A percentile compares a stretch with the other conserved stretches of the same genome.
These are phyloP conservation scores for Phyllosticta paracitricarpa DNA, from an alignment of 2,329 filamentous ascomycete species.

Conservation along the genomic window DNA sequence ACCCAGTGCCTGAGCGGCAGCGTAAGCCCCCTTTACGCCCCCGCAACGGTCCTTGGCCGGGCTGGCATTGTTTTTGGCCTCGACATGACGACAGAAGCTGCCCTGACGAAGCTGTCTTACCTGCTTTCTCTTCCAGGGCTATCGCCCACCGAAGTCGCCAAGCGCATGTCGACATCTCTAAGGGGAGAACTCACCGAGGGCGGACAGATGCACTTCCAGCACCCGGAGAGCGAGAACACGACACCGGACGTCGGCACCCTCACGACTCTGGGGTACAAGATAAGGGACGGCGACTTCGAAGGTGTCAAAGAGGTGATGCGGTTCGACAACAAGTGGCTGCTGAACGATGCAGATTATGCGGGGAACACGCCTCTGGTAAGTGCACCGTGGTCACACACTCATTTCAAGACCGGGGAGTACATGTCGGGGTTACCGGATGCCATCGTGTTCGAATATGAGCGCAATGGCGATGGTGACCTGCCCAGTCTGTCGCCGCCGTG, in stretches of 20 bases:
- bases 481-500: neutral
- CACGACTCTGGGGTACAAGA: constrained; percentile 69
- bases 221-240: constrained; percentile 50
- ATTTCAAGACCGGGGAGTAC: neutral
- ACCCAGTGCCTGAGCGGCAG: constrained; percentile 63
- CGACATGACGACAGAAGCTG: constrained; percentile 82
- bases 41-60: constrained; percentile 57
- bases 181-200: constrained; percentile 79
- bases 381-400: constrained; percentile 13
- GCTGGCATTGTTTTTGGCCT: constrained; percentile 84
- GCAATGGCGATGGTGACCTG: neutral
- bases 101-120: constrained; percentile 83
- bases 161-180: constrained; percentile 63
- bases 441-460: neutral
- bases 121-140: constrained; percentile 60
- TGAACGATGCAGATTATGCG: constrained; percentile 70
- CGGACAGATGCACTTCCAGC: constrained; percentile 62
- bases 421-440: neutral
- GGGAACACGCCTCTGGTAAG: constrained; percentile 57
- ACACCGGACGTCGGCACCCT: constrained; percentile 55
- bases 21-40: constrained; percentile 32
- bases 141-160: constrained; percentile 55
- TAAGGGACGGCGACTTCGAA: constrained; percentile 58
- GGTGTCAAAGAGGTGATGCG: constrained; percentile 58
- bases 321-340: constrained; percentile 54